Base-by-base conservation (phyloP, 805 yeast species). In the Priceomyces carsonii region DNA sequence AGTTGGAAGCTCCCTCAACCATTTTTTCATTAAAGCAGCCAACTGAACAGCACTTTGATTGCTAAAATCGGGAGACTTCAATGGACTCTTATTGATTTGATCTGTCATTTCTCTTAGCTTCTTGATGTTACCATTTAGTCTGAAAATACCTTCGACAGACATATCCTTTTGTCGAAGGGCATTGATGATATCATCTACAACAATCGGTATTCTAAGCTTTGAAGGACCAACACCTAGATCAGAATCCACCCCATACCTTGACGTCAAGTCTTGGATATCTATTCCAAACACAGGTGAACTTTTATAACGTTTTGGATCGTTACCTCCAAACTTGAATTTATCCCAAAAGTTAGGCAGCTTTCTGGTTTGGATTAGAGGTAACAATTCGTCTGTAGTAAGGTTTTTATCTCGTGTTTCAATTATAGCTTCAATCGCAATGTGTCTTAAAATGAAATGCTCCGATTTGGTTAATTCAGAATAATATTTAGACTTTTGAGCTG, bases 131-230 rank as follows among this genome's bases (percentile, higher is more conserved):
- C 99, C 99, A 55, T 93, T 93, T 54, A 90, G 84, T 51, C 99
- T 78, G 73, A 93, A 93, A 4, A 93, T 83, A 40, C 99, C 99
- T 60, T 93, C 99, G 19, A 82, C 89, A 3, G 97, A 86, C 83
- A 91, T 79, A 61, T 93, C 98, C 71, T 86, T 88, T 40, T 84
- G 91, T 35, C 86, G 77, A 68, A 93, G 75, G 0, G 95, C 85
- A 19, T 79, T 75, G 22, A 93, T 79, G 12, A 90, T 66, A 51
- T 93, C 98, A 50, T 91, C 98, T 27, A 93, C 72, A 24, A 93
- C 68, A 31, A 86, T 73, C 1, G 99, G 99, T 26, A 93, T 84
- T 23, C 80, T 73, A 27, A 93, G 72, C 45, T 80, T 80, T 1
- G 80, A 68, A 0, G 95, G 89, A 0, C 95, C 96, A 30, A 84